phyloP scores from a whole-genome alignment of 2,329 filamentous ascomycete genomes.

The Phoma sp. region DNA sequence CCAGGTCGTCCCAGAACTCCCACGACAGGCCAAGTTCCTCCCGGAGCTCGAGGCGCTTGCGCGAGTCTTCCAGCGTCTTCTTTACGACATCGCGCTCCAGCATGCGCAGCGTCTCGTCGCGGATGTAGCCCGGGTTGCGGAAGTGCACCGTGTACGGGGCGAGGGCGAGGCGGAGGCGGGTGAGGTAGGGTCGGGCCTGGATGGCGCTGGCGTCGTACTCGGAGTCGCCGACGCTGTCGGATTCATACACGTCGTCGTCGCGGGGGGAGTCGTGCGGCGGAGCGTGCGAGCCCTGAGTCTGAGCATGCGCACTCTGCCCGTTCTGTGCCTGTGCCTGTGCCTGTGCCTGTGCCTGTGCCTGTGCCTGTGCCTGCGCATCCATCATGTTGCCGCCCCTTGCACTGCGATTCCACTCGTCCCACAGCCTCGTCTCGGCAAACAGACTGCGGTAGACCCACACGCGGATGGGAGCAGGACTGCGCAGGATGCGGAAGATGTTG shows the following conservation, averaged over 20 bases:
- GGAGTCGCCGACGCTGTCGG: constrained; percentile 23
- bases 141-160: constrained; percentile 65
- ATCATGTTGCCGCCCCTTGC: neutral
- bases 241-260: constrained; percentile 20
- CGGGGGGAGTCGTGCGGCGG: neutral
- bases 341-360: too few species aligned
- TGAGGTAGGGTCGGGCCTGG: constrained; percentile 47
- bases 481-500: constrained; percentile 34
- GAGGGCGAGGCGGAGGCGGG: constrained; percentile 55
- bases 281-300: too few species aligned
- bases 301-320: too few species aligned
- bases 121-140: constrained; percentile 66
- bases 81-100: constrained; percentile 63
- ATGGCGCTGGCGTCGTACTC: constrained; percentile 22
- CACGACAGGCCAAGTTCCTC: constrained; percentile 64
- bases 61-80: constrained; percentile 65
- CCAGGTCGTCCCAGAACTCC: constrained; percentile 67
- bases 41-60: constrained; percentile 63
- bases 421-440: constrained; percentile 30
- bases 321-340: too few species aligned
- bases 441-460: constrained; percentile 37
- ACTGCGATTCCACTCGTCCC: constrained; percentile 28
- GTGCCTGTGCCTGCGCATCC: neutral
- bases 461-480: constrained; percentile 36
- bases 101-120: constrained; percentile 65